Conservation (phyloP, 805 yeast species). For the Starmerella gropengiesseri region DNA sequence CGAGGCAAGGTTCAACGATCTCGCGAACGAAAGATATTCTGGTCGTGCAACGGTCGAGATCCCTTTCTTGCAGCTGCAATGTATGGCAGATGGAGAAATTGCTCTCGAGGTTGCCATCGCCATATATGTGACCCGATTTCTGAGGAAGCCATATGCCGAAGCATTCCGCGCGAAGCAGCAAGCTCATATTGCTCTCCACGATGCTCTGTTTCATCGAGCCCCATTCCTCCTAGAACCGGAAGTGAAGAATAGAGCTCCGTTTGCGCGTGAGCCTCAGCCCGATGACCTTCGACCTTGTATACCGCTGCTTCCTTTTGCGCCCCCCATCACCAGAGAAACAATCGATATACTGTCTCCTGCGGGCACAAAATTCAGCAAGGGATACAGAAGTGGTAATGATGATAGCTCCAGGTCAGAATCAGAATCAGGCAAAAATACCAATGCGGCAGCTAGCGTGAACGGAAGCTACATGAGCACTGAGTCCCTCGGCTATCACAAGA, state of each 20-base stretch:
- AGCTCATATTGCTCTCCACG: slow-evolving; percentile 55
- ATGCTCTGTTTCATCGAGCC: slow-evolving; percentile 71
- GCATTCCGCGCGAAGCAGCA: slow-evolving; percentile 47
- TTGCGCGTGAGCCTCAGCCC: background rate
- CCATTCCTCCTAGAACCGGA: slow-evolving; percentile 48
- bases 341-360: background rate
- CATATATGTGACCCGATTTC: slow-evolving; percentile 47
- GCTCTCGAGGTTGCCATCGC: slow-evolving; percentile 42
- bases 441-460: background rate
- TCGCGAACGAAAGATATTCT: slow-evolving; percentile 56
- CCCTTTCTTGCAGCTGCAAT: slow-evolving; percentile 35
- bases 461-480: background rate
- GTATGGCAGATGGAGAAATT: slow-evolving; percentile 21
- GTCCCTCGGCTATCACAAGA: background rate
- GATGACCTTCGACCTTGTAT: slow-evolving; percentile 10
- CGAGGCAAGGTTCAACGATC: slow-evolving; percentile 47
- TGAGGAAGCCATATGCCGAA: slow-evolving; percentile 39
- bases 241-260: slow-evolving; percentile 10
- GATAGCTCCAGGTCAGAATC: too few species aligned
- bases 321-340: slow-evolving; percentile 15
- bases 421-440: background rate
- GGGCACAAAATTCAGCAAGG: background rate
- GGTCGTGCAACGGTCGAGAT: slow-evolving; percentile 41
- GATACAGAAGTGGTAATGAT: background rate
- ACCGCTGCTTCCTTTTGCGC: slow-evolving; percentile 14